phyloP scores from a whole-genome alignment of 2,329 filamentous ascomycete genomes.

The Scytalidium lignicola region DNA sequence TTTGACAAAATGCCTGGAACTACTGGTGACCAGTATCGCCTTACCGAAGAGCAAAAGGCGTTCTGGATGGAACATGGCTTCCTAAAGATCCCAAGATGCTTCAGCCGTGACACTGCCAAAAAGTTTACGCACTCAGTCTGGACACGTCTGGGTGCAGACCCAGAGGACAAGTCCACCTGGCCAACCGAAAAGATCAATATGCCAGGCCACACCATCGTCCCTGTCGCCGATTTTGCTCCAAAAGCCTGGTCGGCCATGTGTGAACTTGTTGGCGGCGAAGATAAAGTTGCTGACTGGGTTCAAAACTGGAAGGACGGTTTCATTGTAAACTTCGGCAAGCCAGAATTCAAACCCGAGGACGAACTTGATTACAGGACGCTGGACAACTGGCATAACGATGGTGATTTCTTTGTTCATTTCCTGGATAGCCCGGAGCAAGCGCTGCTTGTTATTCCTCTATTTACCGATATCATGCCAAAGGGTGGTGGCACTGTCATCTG shows the following conservation, averaged over 20 bases:
- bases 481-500: slow-evolving; percentile 48
- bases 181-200: slow-evolving; percentile 54
- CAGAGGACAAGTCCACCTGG: slow-evolving; percentile 60
- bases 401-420: slow-evolving; percentile 49
- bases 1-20: background rate
- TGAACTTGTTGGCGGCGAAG: slow-evolving; percentile 59
- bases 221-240: slow-evolving; percentile 51
- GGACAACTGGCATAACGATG: slow-evolving; percentile 47
- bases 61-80: slow-evolving; percentile 37
- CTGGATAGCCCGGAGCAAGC: slow-evolving; percentile 48
- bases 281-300: slow-evolving; percentile 40
- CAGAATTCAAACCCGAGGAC: slow-evolving; percentile 35
- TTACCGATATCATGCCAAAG: slow-evolving; percentile 40
- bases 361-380: slow-evolving; percentile 37
- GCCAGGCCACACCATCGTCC: slow-evolving; percentile 50
- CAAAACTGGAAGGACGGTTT: slow-evolving; percentile 54
- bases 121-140: slow-evolving; percentile 37
- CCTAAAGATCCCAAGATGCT: slow-evolving; percentile 29
- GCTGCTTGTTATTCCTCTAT: slow-evolving; percentile 45
- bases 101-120: slow-evolving; percentile 12
- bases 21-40: slow-evolving; percentile 13
- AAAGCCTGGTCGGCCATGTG: slow-evolving; percentile 61
- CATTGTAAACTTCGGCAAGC: slow-evolving; percentile 46
- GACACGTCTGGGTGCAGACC: slow-evolving; percentile 59
- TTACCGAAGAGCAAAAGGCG: slow-evolving; percentile 35